These are phyloP conservation scores for Actinomucor elegans DNA, from an alignment of 371 early-diverging fungal species.

Conservation along the genomic window DNA sequence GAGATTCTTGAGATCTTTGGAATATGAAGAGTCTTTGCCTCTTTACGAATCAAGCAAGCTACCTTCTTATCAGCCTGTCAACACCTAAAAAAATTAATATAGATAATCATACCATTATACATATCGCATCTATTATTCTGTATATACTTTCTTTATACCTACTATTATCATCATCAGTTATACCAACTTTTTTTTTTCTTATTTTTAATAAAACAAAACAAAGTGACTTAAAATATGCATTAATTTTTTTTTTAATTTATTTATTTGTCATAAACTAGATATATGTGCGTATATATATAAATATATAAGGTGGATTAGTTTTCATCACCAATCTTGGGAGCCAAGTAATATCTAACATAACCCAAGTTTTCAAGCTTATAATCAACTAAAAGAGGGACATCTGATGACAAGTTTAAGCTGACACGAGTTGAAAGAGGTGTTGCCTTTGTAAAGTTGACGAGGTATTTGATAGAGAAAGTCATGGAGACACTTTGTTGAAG, in stretches of 20 bases:
- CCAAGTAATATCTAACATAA: slow-evolving; percentile 91
- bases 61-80: slow-evolving; percentile 13
- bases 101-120: background rate
- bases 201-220: no score
- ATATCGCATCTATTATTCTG: background rate
- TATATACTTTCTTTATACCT: background rate
- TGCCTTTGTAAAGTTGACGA: slow-evolving; percentile 95
- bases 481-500: slow-evolving; percentile 79
- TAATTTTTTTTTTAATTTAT: no score
- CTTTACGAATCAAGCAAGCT: slow-evolving; percentile 23
- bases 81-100: no score
- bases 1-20: slow-evolving; percentile 27
- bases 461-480: slow-evolving; percentile 93
- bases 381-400: slow-evolving; percentile 92
- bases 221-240: no score
- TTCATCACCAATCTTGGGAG: slow-evolving; percentile 52
- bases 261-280: no score
- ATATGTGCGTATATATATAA: no score
- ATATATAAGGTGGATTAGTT: no score
- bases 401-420: slow-evolving; percentile 79
- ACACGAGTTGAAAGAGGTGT: slow-evolving; percentile 83
- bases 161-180: no score
- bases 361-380: slow-evolving; percentile 91
- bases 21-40: slow-evolving; percentile 36
- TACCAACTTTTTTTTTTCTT: background rate